Base-by-base conservation (phyloP, 2,329 filamentous ascomycete genomes). In the Epichloe bromicola region DNA sequence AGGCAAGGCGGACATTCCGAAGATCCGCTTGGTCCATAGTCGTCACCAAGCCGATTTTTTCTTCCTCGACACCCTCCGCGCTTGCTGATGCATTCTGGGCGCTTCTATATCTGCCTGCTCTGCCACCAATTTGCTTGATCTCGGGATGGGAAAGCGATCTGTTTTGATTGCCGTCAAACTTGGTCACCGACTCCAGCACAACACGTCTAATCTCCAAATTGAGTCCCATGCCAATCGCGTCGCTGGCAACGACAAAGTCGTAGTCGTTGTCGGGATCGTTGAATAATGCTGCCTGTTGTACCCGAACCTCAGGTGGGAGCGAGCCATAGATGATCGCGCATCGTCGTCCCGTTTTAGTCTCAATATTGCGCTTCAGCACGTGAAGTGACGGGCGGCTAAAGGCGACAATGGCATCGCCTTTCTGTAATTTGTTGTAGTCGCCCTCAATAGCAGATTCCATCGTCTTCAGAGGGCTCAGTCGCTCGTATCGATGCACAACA, bases 231-330 rank as follows among this genome's bases (percentile, higher is more conserved):
- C 93, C 93, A 55, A 98, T 91, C 45, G 93, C 93, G 67, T 96
- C 89, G 59, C 88, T 96, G 8, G 94, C 93, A 26, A 93, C 90
- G 5, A 98, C 74, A 59, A 83, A 94, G 64, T 98, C 93, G 63
- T 96, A 98, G 53, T 96, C 90, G 63, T 94, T 98, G 63, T 95
- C 69, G 0, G 89, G 90, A 56, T 97, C 87, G 62, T 98, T 98
- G 74, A 98, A 98, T 0, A 97, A 74, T 15, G 82, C 81, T 1
- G 93, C 93, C 69, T 98, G 93, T 62, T 91, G 83, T 3, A 89
- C 88, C 55, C 93, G 80, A 40, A 91, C 95, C 65, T 98, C 93
- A 1, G 93, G 91, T 0, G 93, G 93, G 42, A 98, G 68, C 48
- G 84, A 83, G 39, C 93, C 93, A 65, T 98, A 98, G 2, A 98